Conservation (phyloP, 2,329 filamentous ascomycete genomes). For the Talaromyces islandicus region DNA sequence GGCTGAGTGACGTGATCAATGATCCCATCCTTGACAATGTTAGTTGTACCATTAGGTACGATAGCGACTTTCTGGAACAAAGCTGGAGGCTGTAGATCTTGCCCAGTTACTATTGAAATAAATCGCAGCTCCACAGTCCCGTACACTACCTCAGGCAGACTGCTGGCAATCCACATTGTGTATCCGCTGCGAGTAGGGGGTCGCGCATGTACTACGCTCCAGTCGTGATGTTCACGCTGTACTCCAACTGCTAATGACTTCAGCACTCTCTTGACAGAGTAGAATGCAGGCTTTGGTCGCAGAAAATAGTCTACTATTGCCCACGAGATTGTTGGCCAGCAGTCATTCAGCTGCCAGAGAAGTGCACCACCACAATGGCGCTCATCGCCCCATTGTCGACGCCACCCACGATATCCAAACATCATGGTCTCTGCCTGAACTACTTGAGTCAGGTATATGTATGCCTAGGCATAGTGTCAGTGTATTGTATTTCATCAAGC, state of each 20-base stretch:
- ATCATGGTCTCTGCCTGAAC: conserved; percentile 51
- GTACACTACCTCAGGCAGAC: conserved; percentile 24
- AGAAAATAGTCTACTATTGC: conserved; percentile 51
- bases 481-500: not conserved
- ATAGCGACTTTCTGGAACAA: conserved; percentile 44
- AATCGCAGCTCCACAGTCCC: conserved; percentile 41
- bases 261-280: conserved; percentile 48
- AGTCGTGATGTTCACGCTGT: conserved; percentile 35
- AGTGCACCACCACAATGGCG: conserved; percentile 25
- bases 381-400: conserved; percentile 38
- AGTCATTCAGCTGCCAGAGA: conserved; percentile 31
- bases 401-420: conserved; percentile 47
- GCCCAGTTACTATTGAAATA: conserved; percentile 41
- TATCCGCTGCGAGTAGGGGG: conserved; percentile 49
- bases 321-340: conserved; percentile 33
- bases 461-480: conserved; percentile 30
- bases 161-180: conserved; percentile 53
- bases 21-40: conserved; percentile 41
- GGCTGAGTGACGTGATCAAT: conserved; percentile 15
- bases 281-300: conserved; percentile 51
- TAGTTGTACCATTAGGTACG: conserved; percentile 50
- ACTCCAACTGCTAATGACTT: conserved; percentile 47
- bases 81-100: conserved; percentile 36
- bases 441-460: conserved; percentile 57
- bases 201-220: conserved; percentile 47